Evolutionary conservation across 1,284 basidiomycete species (phyloP).

Genomic region (Pterulicium gracile): DNA sequence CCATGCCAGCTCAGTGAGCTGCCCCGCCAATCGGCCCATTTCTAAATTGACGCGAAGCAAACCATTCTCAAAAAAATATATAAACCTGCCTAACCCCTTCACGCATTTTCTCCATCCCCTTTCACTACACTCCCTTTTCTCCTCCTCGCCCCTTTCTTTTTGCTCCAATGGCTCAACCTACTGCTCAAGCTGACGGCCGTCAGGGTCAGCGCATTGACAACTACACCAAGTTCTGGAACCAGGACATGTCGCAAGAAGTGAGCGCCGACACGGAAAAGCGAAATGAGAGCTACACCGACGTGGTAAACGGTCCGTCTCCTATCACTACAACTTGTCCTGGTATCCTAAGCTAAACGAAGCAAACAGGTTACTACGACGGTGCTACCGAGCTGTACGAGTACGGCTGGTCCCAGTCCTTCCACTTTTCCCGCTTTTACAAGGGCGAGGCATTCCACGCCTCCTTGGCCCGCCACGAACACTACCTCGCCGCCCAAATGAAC

Average conservation of each 20-base stretch:
- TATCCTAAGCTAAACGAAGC: too few species aligned
- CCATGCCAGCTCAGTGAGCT: too few species aligned
- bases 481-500: slow-evolving; percentile 80
- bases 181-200: slow-evolving; percentile 51
- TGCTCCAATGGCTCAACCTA: slow-evolving; percentile 15
- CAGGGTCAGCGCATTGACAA: slow-evolving; percentile 76
- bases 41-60: too few species aligned
- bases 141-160: slow-evolving; percentile 7
- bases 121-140: too few species aligned
- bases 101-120: too few species aligned
- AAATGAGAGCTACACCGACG: slow-evolving; percentile 81
- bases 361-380: slow-evolving; percentile 94
- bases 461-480: slow-evolving; percentile 96
- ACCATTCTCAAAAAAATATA: too few species aligned
- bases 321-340: background rate
- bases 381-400: slow-evolving; percentile 97
- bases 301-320: slow-evolving; percentile 75
- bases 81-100: too few species aligned
- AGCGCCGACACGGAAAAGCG: slow-evolving; percentile 66
- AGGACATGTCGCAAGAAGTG: slow-evolving; percentile 69
- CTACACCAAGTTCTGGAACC: slow-evolving; percentile 94
- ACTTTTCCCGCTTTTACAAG: slow-evolving; percentile 97
- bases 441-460: slow-evolving; percentile 83
- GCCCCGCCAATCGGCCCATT: too few species aligned
- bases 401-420: slow-evolving; percentile 90